A percentile compares a stretch with the other conserved stretches of the same genome.
Conservation (phyloP, 164 flowering plant species). For the Chimonanthus salicifolius region DNA sequence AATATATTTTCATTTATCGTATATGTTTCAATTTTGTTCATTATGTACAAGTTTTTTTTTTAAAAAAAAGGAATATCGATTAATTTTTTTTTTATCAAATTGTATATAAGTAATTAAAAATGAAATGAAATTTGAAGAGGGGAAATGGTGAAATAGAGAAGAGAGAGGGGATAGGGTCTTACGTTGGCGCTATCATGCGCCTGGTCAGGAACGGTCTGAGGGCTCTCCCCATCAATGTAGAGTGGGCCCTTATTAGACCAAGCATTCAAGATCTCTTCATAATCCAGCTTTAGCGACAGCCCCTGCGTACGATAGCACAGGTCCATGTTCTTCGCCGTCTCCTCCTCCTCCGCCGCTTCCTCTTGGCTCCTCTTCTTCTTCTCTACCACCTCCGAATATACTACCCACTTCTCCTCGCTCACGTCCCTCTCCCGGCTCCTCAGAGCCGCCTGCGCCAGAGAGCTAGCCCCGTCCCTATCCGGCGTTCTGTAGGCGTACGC, state of each 20-base stretch:
- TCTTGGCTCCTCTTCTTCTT: background rate
- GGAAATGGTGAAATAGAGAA: background rate
- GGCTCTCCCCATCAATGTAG: slow-evolving; percentile 34
- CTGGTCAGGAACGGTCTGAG: slow-evolving; percentile 61
- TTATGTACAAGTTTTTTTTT: too few relatives aligned
- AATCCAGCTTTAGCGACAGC: slow-evolving; percentile 73
- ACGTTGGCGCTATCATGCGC: slow-evolving; percentile 16
- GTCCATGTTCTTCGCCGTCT: background rate
- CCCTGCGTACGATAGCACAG: slow-evolving; percentile 11
- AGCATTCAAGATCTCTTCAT: slow-evolving; percentile 61
- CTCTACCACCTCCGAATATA: slow-evolving; percentile 50
- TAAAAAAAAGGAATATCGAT: too few relatives aligned
- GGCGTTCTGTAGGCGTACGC: slow-evolving; percentile 20
- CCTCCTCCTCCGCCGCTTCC: slow-evolving; percentile 27
- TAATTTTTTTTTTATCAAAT: too few relatives aligned
- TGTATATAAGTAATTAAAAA: too few relatives aligned
- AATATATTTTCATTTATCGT: too few relatives aligned
- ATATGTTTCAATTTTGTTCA: too few relatives aligned
- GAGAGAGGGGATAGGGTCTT: slow-evolving; percentile 6
- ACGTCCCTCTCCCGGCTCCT: slow-evolving; percentile 35
- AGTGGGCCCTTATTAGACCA: slow-evolving; percentile 74
- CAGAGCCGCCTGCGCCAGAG: slow-evolving; percentile 49
- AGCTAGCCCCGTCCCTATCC: slow-evolving; percentile 17
- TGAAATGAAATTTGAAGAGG: too few relatives aligned
- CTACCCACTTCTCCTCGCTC: slow-evolving; percentile 60